Evolutionary conservation across 176 grass and related monocot genomes (phyloP), one percentile per base, ranked within the genome.

Genomic region (Juncus effusus): DNA sequence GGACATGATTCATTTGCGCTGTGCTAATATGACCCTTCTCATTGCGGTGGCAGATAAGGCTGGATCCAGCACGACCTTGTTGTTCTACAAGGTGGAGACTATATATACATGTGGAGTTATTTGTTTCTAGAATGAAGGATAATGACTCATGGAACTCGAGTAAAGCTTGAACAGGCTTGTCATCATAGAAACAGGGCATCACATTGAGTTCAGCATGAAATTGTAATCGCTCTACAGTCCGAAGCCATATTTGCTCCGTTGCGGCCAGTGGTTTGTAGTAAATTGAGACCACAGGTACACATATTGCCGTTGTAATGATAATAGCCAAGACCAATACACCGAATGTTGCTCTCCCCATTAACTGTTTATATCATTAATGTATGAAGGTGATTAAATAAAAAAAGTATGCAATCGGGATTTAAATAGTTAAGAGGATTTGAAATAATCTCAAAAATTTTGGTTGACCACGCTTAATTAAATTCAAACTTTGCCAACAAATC

Each of bases 1-100:
- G 66, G 41, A 83, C 40, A 42, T 51, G 80, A 56, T 83, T 52
- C 74, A 76, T 71, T 38, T 65, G 6, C 0, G 10, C 10, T 1
- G 36, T 8, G 42, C 71, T 56, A 40, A 77, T 65, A 4, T 16
- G 16, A 2, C 64, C 80, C 60, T 83, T 83, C 6, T 54, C 40
- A 47, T 61, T 65, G 38, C 44, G 51, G 65, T 83, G 80, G 4
- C 60, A 13, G n/a, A 72, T 61, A 54, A 82, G 65, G 65, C 37
- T 77, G 59, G 80, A 73, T 44, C 0, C 54, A 3, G 60, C 64
- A 36, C 74, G 58, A 5, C 50, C 80, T 13, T 45, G 39, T 16
- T 72, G 60, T 65, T 77, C 80, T 42, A 64, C 66, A 42, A 83
- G 52, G 42, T 77, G 80, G 13, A 83, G 59, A 16, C 66, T 42